Conservation (phyloP, 345 rosid species). For the Punica granatum region DNA sequence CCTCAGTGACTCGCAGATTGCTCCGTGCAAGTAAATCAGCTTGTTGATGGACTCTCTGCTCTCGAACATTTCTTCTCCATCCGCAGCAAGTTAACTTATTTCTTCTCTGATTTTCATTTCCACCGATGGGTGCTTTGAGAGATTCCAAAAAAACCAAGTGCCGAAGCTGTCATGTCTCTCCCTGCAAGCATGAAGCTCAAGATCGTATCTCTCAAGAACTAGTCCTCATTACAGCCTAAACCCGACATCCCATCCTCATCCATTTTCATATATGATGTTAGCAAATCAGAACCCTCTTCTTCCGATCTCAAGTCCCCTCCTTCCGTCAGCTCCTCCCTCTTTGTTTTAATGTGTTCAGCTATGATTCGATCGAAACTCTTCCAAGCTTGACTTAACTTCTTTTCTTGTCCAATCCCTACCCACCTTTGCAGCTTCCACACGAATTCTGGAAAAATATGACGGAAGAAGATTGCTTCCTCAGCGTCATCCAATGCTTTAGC, state of each 20-base stretch:
- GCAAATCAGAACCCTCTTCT: constrained; percentile 21
- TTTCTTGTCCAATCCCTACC: constrained; percentile 35
- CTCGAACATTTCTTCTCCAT: constrained; percentile 4
- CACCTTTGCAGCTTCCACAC: constrained; percentile 41
- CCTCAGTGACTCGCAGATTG: constrained; percentile 26
- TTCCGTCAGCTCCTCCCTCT: constrained; percentile 21
- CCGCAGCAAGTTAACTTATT: constrained; percentile 12
- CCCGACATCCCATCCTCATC: constrained; percentile 8
- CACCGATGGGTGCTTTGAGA: constrained; percentile 22
- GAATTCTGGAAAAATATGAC: constrained; percentile 32
- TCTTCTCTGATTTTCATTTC: constrained; percentile 37
- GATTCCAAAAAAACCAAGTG: constrained; percentile 53
- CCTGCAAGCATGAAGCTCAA: constrained; percentile 48
- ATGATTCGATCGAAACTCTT: constrained; percentile 16
- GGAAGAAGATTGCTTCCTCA: constrained; percentile 38
- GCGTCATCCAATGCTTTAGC: constrained; percentile 33
- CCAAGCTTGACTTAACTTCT: constrained; percentile 29
- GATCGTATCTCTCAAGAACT: constrained; percentile 45
- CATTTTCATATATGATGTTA: constrained; percentile 28
- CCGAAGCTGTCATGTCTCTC: constrained; percentile 32
- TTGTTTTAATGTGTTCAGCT: constrained; percentile 18
- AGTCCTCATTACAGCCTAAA: constrained; percentile 18
- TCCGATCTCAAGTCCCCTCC: background rate
- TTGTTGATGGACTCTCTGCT: constrained; percentile 3
- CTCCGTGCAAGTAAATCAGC: constrained; percentile 31